Evolutionary conservation across 768 basidiomycete species (phyloP), one percentile per base, ranked within the genome.

Genomic region (Macrocybe gigantea): DNA sequence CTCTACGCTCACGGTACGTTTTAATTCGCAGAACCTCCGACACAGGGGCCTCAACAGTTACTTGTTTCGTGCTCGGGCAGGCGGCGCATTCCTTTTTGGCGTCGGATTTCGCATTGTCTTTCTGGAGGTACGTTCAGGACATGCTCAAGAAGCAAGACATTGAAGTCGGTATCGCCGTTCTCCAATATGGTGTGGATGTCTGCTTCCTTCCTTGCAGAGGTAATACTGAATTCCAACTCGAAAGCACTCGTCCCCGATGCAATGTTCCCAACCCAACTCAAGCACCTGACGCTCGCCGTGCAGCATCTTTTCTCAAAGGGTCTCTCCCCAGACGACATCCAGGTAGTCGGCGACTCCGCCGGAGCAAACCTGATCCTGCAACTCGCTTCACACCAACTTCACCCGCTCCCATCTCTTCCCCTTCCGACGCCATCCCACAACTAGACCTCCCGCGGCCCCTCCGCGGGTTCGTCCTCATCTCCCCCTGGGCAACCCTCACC

Each of bases 291-390:
- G 2, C 41, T 54, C 6, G 68, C 63, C 4, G 49, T 72, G 14
- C 49, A 64, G 33, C 64, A 67, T 48, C 58, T 72, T 9, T 40
- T 67, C 38, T 50, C 56, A 30, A 49, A 51, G 3, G 68, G 67
- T 8, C 51, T 68, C 6, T 47, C 53, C 8, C 66, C 67, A 6
- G 49, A 53, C 34, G 58, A 70, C 51, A 53, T 71, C 14, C 57
- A 65, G 39, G 45, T 72, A 8, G 62, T 60, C 5, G 68, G 68
- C 22, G 71, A 72, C 53, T 72, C 71, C 8, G 72, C 72, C 8
- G 72, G 72, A 8, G 69, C 53, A 0, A 64, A 65, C 39, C 60
- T 72, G 29, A 53, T 66, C 31, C 55, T 69, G 30, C 65, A 68
- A 49, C 49, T 70, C 36, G 37, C 72, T 30, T 67, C 66, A 1